Base-by-base conservation (phyloP, 768 basidiomycete genomes). In the Mycena epipterygia region DNA sequence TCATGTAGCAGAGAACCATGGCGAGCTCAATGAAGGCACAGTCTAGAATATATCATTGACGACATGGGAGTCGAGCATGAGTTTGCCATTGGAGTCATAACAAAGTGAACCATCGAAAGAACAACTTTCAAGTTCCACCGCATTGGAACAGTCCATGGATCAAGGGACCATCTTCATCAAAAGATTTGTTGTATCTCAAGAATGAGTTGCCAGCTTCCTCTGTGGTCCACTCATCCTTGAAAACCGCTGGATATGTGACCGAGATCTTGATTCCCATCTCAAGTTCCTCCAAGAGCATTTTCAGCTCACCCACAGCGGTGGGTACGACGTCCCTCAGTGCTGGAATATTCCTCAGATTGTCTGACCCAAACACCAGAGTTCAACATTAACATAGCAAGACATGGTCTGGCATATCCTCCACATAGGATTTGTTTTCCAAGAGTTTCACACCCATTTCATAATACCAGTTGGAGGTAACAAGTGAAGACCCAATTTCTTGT, bases 181-280 rank as follows among this genome's bases (percentile, higher is more conserved):
- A 53, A 33, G n/a, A 53, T 33, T 53, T 32, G 51, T 53, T 53
- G 51, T 53, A 53, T 30, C 30, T 32, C 29, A 53, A 53, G 51
- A 53, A 53, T 14, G 51, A 53, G 51, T 53, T 29, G 51, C 51
- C 51, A 33, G 51, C 51, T 53, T 53, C 51, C 51, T 30, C 51
- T 21, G 51, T 53, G 51, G 51, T 53, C 51, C 51, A 53, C 29
- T 53, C 51, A 29, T 53, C 51, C 51, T 53, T 53, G 51, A 53
- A 53, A 53, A 30, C 51, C 51, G 51, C 51, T 30, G 51, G 51
- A 53, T 53, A 53, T 30, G 51, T 33, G 51, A 53, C 51, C 51
- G 51, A 29, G 51, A 53, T 33, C 51, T 53, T n/a, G n/a, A n/a
- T n/a, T n/a, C n/a, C n/a, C n/a, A n/a, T n/a, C n/a, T n/a, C n/a